Conservation (phyloP, 2,329 filamentous ascomycete species). For the Capronia coronata region DNA sequence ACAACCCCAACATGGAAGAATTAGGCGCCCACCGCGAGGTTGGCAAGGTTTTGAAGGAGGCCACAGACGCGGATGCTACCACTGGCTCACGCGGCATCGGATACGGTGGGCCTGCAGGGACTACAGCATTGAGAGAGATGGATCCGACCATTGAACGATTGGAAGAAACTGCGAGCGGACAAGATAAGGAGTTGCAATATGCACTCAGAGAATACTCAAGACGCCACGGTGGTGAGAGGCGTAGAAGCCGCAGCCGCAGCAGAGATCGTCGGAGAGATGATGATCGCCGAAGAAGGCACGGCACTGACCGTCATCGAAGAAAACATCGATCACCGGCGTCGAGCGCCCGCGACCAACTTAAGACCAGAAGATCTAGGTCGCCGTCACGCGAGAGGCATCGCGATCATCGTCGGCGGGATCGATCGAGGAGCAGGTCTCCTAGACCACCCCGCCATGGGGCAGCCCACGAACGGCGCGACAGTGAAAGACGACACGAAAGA, state of each 20-base stretch:
- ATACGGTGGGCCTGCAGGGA: constrained; percentile 25
- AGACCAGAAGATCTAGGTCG: constrained; percentile 28
- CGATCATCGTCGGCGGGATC: constrained; percentile 7
- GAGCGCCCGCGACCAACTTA: constrained; percentile 28
- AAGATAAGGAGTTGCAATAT: constrained; percentile 27
- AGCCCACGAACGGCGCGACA: constrained; percentile 4
- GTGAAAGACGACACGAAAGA: constrained; percentile 11
- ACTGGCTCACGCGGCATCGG: constrained; percentile 32
- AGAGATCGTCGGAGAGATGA: constrained; percentile 25
- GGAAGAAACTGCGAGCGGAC: constrained; percentile 28
- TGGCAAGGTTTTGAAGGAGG: constrained; percentile 46
- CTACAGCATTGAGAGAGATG: constrained; percentile 17
- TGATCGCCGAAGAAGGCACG: constrained; percentile 13
- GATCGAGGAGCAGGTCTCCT: constrained; percentile 12
- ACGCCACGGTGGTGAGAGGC: constrained; percentile 31
- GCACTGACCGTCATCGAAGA: constrained; percentile 32
- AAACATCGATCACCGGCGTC: constrained; percentile 29
- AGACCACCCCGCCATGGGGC: constrained; percentile 4
- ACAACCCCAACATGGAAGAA: constrained; percentile 57
- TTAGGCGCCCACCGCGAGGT: constrained; percentile 54
- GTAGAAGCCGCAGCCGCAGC: constrained; percentile 25
- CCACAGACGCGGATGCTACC: constrained; percentile 31
- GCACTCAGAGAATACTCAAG: constrained; percentile 32
- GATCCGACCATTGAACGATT: constrained; percentile 33
- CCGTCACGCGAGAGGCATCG: constrained; percentile 14